A percentile compares a stretch with the other conserved stretches of the same genome.
Evolutionary conservation across 164 flowering plant genomes (phyloP).

Genomic region (grape (Vitis vinifera)): ASM3070453v1 NC_081815.1:11834501-11835000

Average conservation of each 20-base stretch:
- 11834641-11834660: too few species aligned
- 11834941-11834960: slow-evolving; percentile 56
- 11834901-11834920: neutral
- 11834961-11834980: slow-evolving; percentile 42
- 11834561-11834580: slow-evolving; percentile 59
- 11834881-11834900: too few species aligned
- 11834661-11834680: neutral
- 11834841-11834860: too few species aligned
- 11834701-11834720: too few species aligned
- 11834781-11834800: too few species aligned
- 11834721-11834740: too few species aligned
- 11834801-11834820: too few species aligned
- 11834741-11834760: too few species aligned
- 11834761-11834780: too few species aligned
- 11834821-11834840: too few species aligned
- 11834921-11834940: neutral
- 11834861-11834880: too few species aligned
- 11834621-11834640: too few species aligned
- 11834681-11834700: neutral
- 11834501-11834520: slow-evolving; percentile 38
- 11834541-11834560: slow-evolving; percentile 40
- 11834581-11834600: slow-evolving; percentile 1
- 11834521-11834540: slow-evolving; percentile 34
- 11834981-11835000: slow-evolving; percentile 59
- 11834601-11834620: neutral